Conservation (phyloP, 148 eudicot species). For the Rhododendron williamsianum region DNA sequence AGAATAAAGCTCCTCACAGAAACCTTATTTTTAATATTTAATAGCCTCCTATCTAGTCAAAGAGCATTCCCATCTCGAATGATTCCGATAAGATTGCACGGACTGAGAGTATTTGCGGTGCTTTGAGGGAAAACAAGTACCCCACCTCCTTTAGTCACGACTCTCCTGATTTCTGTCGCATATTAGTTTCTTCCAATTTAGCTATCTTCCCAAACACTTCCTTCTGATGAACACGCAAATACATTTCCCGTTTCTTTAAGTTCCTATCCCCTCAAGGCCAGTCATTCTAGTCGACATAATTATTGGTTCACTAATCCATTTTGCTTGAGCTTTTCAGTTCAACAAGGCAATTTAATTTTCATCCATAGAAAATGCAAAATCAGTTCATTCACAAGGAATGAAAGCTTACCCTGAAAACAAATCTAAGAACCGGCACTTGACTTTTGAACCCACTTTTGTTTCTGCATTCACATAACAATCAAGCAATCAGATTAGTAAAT, state of each 20-base stretch:
- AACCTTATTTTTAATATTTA: background rate
- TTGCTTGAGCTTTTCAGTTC: background rate
- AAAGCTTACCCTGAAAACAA: slow-evolving; percentile 40
- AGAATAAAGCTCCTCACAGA: background rate
- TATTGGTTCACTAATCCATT: background rate
- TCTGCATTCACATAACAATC: slow-evolving; percentile 37
- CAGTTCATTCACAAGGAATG: background rate
- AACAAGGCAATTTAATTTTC: background rate
- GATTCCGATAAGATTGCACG: background rate
- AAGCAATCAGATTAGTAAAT: slow-evolving; percentile 2
- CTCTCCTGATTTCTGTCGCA: background rate
- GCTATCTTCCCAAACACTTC: background rate
- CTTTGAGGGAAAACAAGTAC: background rate
- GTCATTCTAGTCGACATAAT: background rate
- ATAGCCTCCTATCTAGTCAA: background rate
- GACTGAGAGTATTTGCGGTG: background rate
- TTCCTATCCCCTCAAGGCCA: background rate
- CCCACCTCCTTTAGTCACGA: background rate
- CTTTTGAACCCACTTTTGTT: slow-evolving; percentile 97
- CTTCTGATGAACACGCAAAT: background rate
- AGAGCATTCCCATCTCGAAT: background rate
- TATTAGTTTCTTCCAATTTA: background rate
- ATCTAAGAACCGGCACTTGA: slow-evolving; percentile 80
- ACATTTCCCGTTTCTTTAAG: background rate
- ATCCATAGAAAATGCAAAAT: background rate